These are phyloP conservation scores for Chrysanthemum seticuspe DNA, from an alignment of 129 eudicot species.

Conservation along the genomic window DNA sequence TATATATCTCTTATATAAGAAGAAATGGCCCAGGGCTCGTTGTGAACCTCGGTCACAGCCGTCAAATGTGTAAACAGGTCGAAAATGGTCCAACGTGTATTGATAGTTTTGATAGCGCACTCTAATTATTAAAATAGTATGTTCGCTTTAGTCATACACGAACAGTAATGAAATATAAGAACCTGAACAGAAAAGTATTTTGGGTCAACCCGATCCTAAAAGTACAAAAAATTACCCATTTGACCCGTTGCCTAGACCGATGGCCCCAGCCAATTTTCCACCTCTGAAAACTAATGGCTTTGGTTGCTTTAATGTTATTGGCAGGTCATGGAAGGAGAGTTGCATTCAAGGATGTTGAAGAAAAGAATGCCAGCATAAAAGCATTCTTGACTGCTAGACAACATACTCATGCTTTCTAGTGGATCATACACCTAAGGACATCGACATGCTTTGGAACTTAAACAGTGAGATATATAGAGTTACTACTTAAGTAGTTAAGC, in stretches of 20 bases:
- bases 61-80: no score
- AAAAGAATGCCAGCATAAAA: slow-evolving; percentile 48
- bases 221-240: not conserved
- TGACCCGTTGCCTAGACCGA: not conserved
- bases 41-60: not conserved
- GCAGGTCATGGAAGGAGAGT: slow-evolving; percentile 67
- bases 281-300: no score
- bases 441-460: not conserved
- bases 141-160: no score
- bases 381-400: slow-evolving; percentile 48
- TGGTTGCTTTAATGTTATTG: not conserved
- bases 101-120: no score
- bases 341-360: slow-evolving; percentile 40
- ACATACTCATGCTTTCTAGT: slow-evolving; percentile 8
- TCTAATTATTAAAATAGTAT: no score
- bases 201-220: no score
- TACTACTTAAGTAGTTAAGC: not conserved
- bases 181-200: no score
- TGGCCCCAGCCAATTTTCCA: no score
- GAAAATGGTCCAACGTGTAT: no score
- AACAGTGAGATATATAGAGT: not conserved
- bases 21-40: not conserved
- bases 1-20: not conserved
- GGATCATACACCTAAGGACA: not conserved
- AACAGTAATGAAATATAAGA: no score